Base-by-base conservation (phyloP, 768 basidiomycete genomes). In the Gymnopilus junonius region DNA sequence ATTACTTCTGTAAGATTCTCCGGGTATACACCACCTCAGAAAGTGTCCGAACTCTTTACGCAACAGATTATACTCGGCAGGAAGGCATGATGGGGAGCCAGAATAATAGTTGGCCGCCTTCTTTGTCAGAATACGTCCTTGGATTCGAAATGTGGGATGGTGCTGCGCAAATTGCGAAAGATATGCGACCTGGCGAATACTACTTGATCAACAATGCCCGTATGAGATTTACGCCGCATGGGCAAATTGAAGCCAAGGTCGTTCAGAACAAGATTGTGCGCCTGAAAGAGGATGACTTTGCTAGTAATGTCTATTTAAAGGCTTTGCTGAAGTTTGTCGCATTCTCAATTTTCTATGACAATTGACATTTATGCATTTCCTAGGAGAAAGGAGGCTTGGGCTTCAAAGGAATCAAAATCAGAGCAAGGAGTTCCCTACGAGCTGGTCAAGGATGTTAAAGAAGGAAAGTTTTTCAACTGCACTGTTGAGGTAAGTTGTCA, bases 11-110 rank as follows among this genome's bases (percentile, higher is more conserved):
- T 11, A 59, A 90, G 89, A 77, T 90, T 20, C 61, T 90, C 10
- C 72, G 82, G 55, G 80, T 81, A 53, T 23, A 63, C 50, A 82
- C 78, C 61, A 68, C 75, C n/a, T 35, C 56, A 54, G 29, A 58
- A 72, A 6, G 15, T 54, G 75, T 81, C 2, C 79, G 81, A 61
- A 80, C 74, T 31, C 62, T 91, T 12, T 89, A 85, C 70, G 87
- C 89, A 55, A 90, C 90, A 1, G 90, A 91, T 66, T 90, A 89
- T 68, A 88, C 89, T 6, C 66, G 63, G 42, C 86, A 85, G 58
- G 51, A 74, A 4, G 62, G 65, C 7, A 67, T 79, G 43, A 59
- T 59, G 3, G 68, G 76, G 15, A 64, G 78, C n/a, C 74, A 78
- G 57, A 75, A 77, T 7, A 56, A 73, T 45, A 87, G 83, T 83